Conservation (phyloP, 2,329 filamentous ascomycete genomes). For the Diaporthe sp. region DNA sequence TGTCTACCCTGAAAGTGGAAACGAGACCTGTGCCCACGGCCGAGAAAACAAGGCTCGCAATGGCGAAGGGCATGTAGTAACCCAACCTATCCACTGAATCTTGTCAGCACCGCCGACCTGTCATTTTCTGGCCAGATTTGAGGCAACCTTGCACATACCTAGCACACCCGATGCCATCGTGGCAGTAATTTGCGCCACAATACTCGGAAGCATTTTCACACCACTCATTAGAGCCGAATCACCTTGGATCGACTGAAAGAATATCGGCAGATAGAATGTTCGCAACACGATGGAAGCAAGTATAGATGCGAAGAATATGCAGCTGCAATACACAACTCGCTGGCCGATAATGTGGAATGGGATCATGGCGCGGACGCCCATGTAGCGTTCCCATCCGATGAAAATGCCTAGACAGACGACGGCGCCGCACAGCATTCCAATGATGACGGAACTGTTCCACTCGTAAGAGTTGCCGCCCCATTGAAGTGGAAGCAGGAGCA, state of each 20-base stretch:
- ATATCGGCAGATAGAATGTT: background rate
- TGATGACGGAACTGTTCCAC: background rate
- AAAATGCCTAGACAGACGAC: background rate
- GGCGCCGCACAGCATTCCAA: constrained; percentile 3
- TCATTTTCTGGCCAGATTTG: background rate
- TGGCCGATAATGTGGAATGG: background rate
- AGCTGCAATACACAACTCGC: background rate
- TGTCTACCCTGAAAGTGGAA: constrained; percentile 2
- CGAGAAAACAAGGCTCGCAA: background rate
- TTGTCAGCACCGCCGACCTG: background rate
- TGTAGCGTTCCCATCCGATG: background rate
- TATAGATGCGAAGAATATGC: background rate
- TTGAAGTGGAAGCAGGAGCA: constrained; percentile 2
- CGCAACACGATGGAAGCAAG: background rate
- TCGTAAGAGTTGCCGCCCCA: constrained; percentile 1
- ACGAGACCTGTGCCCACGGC: background rate
- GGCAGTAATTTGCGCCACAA: background rate
- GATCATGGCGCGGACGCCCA: constrained; percentile 10
- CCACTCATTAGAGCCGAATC: background rate
- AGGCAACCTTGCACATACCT: background rate
- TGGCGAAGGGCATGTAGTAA: background rate
- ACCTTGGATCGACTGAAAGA: background rate
- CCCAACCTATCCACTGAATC: background rate
- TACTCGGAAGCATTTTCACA: constrained; percentile 3
- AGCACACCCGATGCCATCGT: background rate